Evolutionary conservation across 768 basidiomycete species (phyloP), one percentile per base, ranked within the genome.

Genomic region (Tubosaeta brunneosetosa): DNA sequence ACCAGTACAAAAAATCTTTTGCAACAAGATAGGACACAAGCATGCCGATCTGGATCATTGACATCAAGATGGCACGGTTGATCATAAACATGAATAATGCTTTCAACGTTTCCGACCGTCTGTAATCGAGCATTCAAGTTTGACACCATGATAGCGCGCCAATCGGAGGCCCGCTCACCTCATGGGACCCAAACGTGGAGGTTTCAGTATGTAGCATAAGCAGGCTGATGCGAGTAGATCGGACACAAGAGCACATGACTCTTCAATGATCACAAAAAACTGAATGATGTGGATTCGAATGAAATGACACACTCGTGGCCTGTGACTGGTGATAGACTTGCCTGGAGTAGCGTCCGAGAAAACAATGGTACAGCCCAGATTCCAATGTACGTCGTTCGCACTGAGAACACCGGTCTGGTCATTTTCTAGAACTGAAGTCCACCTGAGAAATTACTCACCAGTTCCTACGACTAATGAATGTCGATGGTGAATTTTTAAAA

Each of bases 11-110:
- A n/a, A 41, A 29, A 34, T 59, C 22, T 43, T 31, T 51, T 3
- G 56, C 61, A 11, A 32, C 29, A 9, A 62, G 41, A 36, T 61
- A 62, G 9, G 53, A 42, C 33, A 32, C 44, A 42, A 62, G 51
- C 51, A 56, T 43, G 19, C 61, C 61, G 7, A 61, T 44, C 25
- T 62, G 60, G 34, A 61, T 6, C 3, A 62, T 29, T 16, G 60
- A 53, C 49, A 58, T 51, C 47, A 62, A 49, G 19, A 62, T 61
- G 34, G 51, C 61, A 16, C 61, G 53, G 33, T 59, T 61, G 32
- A 62, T 44, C 7, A 46, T 52, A 41, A 58, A 56, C 44, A 59
- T 47, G 44, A 62, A 62, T 19, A 62, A 12, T 12, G 49, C 16
- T 44, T 50, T 62, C 16, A 58, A 12, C 22, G 45, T 33, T 49